Evolutionary conservation across 2,329 filamentous ascomycete genomes (phyloP), one percentile per base, ranked within the genome.

Genomic region (Cladorrhinum sp.): DNA sequence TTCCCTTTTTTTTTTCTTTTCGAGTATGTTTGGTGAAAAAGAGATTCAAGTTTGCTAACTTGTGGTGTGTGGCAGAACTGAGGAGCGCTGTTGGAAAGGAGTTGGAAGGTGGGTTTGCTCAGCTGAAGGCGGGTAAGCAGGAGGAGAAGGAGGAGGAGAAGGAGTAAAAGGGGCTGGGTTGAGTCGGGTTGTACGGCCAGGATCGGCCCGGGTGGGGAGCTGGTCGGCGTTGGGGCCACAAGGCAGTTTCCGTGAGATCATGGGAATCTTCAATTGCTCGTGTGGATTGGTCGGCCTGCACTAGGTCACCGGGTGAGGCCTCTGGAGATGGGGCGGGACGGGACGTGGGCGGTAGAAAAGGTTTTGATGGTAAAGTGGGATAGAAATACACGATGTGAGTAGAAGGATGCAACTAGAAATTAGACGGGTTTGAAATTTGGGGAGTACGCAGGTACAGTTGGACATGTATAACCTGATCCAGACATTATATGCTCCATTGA

Each of bases 41-140:
- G 9, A 28, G 26, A 28, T 28, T 46, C 18, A n/a, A n/a, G 42
- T 46, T 46, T 46, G 42, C 42, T 46, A 18, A 21, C 36, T 42
- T 14, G 16, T 20, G 2, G 10, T 46, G 3, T 46, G 4, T 20
- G n/a, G 10, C 18, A 46, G 74, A 82, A 66, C 64, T 82, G 61
- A 75, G 75, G 49, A 66, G 72, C 2, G 73, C 75, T 3, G 72
- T 76, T 49, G 70, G 79, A 57, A 65, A 68, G 23, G 66, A 68
- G 26, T 66, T 81, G 62, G 69, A 61, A 42, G 62, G 68, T 52
- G 69, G 73, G 62, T 68, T 70, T 58, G 65, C 54, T 20, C 18
- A 18, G 23, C 24, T 52, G 26, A 53, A 54, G 52, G 55, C 51
- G 56, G 58, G 49, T 52, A 33, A 59, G 54, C 20, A 46, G 21